Evolutionary conservation across 805 yeast genomes (phyloP).

Genomic region (Yamadazyma sp.): DNA sequence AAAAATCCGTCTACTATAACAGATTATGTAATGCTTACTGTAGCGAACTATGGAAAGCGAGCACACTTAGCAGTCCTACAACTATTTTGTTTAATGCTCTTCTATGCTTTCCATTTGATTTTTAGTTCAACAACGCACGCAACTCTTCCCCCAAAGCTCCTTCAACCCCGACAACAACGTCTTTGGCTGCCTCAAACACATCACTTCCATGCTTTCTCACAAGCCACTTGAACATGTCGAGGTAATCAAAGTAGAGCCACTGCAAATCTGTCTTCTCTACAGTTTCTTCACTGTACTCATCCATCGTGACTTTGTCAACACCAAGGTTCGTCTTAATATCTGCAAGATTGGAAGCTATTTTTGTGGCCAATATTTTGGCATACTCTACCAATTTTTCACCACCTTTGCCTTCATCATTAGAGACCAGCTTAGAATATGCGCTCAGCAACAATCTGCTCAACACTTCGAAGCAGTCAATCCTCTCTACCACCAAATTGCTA

Average conservation of each 20-base stretch:
- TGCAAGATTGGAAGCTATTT: constrained; percentile 28
- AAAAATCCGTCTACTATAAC: too few species aligned
- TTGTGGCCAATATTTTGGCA: background rate
- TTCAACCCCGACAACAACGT: background rate
- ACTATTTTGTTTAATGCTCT: too few species aligned
- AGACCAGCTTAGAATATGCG: background rate
- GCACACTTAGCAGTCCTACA: too few species aligned
- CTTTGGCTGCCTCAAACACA: constrained; percentile 1
- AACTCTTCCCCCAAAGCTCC: background rate
- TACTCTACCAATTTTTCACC: background rate
- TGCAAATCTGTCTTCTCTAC: constrained; percentile 31
- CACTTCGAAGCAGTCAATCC: constrained; percentile 45
- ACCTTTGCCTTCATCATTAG: background rate
- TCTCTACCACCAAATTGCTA: constrained; percentile 36
- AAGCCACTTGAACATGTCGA: constrained; percentile 35
- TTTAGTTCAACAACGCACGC: background rate
- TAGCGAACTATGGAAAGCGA: too few species aligned
- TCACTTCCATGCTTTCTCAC: constrained; percentile 4
- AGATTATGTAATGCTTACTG: too few species aligned
- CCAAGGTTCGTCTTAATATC: constrained; percentile 24
- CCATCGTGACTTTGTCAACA: constrained; percentile 20
- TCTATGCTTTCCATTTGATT: too few species aligned
- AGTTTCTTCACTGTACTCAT: constrained; percentile 28
- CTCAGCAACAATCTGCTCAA: constrained; percentile 33
- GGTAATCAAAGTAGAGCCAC: constrained; percentile 44